Conservation (phyloP, 768 basidiomycete genomes). For the Tulasnella calospora region DNA sequence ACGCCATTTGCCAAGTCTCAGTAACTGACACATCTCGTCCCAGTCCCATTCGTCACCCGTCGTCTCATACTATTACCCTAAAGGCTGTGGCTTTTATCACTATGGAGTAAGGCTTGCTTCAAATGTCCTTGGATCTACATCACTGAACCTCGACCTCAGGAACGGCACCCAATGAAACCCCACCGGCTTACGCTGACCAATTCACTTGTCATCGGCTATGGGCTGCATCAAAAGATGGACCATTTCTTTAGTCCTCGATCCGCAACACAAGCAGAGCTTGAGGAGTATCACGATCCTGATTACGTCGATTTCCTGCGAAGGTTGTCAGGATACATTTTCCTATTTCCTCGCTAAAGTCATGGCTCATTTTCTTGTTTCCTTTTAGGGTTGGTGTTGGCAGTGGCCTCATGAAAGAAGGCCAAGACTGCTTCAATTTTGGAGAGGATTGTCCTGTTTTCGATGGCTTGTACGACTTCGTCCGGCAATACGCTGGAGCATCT, state of each 20-base stretch:
- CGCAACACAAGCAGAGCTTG: constrained; percentile 85
- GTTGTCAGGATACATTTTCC: constrained; percentile 41
- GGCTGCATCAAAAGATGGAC: constrained; percentile 91
- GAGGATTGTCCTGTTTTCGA: constrained; percentile 97
- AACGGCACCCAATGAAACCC: constrained; percentile 98
- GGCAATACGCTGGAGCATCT: constrained; percentile 89
- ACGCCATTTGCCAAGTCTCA: not conserved
- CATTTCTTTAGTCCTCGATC: constrained; percentile 82
- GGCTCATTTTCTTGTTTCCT: not conserved
- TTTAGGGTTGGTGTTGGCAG: constrained; percentile 1
- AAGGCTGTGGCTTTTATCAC: constrained; percentile 90
- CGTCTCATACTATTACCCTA: constrained; percentile 95
- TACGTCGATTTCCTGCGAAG: constrained; percentile 94
- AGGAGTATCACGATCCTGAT: constrained; percentile 88
- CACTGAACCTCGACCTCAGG: constrained; percentile 46
- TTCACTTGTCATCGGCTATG: constrained; percentile 91
- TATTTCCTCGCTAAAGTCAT: not conserved
- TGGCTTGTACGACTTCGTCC: constrained; percentile 91
- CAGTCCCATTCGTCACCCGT: constrained; percentile 79
- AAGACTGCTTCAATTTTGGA: constrained; percentile 88
- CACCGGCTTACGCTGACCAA: constrained; percentile 95
- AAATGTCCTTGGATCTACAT: not conserved
- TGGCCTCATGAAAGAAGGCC: constrained; percentile 49
- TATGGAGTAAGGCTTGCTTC: constrained; percentile 67
- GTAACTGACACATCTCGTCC: not conserved